Evolutionary conservation across 1,284 basidiomycete genomes (phyloP).

Genomic region (Ustilago xerochloae): DNA sequence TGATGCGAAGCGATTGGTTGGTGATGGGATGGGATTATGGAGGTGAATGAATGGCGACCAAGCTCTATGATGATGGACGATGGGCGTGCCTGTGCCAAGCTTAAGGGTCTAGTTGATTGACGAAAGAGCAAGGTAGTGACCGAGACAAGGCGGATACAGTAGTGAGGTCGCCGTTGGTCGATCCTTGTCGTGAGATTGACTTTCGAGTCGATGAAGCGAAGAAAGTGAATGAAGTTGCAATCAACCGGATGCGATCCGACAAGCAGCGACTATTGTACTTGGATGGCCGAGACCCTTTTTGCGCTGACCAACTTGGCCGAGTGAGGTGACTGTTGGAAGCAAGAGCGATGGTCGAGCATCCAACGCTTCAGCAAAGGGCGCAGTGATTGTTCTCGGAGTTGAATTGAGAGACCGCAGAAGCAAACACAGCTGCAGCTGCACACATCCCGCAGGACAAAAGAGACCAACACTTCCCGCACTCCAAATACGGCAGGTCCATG

Average conservation of each 20-base stretch:
- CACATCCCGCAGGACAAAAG: constrained; percentile 1
- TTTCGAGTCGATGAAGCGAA: background rate
- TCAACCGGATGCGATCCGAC: background rate
- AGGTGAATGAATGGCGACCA: background rate
- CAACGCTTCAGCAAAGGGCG: background rate
- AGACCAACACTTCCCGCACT: constrained; percentile 10
- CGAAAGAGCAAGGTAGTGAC: background rate
- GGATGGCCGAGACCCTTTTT: background rate
- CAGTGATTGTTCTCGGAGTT: constrained; percentile 2
- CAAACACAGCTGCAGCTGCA: background rate
- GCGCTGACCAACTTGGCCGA: background rate
- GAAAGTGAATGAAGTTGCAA: background rate
- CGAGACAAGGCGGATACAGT: background rate
- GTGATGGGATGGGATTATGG: background rate
- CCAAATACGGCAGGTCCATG: background rate
- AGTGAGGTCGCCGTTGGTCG: background rate
- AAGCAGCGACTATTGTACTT: background rate
- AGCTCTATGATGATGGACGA: background rate
- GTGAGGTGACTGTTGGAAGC: background rate
- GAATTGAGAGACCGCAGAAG: background rate
- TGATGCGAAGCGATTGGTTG: too few relatives aligned
- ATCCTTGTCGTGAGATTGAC: background rate
- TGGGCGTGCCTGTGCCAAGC: background rate
- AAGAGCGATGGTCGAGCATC: constrained; percentile 4
- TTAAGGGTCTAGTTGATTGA: background rate